Conservation (phyloP, 2,329 filamentous ascomycete species). For the Erysiphe neolycopersici region DNA sequence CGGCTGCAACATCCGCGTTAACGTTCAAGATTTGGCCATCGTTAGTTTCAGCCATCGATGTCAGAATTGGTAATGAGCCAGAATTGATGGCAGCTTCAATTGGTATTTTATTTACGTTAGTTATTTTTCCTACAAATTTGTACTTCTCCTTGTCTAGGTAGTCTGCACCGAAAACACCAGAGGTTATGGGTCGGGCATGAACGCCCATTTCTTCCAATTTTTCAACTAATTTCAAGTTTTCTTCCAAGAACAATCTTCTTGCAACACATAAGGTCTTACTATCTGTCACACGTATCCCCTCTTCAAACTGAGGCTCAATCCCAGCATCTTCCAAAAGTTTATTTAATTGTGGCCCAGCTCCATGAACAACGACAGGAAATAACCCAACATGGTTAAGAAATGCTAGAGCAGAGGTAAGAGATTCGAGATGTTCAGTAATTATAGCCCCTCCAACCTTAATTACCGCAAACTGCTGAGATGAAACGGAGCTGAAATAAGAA, state of each 20-base stretch:
- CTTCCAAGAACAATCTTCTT: conserved; percentile 75
- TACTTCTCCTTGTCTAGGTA: conserved; percentile 95
- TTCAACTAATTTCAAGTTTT: conserved; percentile 81
- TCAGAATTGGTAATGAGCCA: conserved; percentile 77
- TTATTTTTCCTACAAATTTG: conserved; percentile 87
- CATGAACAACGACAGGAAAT: conserved; percentile 87
- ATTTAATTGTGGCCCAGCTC: conserved; percentile 86
- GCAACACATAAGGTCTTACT: conserved; percentile 82
- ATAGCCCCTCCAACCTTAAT: conserved; percentile 97
- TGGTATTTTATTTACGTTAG: conserved; percentile 63
- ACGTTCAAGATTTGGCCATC: conserved; percentile 90
- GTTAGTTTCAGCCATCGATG: conserved; percentile 81
- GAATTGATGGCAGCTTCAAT: conserved; percentile 81
- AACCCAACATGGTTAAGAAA: conserved; percentile 89
- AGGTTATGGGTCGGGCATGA: conserved; percentile 64
- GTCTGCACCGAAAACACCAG: conserved; percentile 73
- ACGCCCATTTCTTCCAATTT: conserved; percentile 76
- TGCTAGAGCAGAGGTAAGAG: conserved; percentile 64
- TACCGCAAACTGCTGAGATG: conserved; percentile 89
- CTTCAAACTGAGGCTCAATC: conserved; percentile 85
- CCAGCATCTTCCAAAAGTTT: conserved; percentile 69
- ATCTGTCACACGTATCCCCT: conserved; percentile 87
- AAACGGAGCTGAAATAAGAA: conserved; percentile 88
- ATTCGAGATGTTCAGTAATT: conserved; percentile 77
- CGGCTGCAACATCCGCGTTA: conserved; percentile 89